A percentile compares a stretch with the other conserved stretches of the same genome.
These are phyloP conservation scores for Lipomyces kockii DNA, from an alignment of 805 yeast species.

Conservation along the genomic window DNA sequence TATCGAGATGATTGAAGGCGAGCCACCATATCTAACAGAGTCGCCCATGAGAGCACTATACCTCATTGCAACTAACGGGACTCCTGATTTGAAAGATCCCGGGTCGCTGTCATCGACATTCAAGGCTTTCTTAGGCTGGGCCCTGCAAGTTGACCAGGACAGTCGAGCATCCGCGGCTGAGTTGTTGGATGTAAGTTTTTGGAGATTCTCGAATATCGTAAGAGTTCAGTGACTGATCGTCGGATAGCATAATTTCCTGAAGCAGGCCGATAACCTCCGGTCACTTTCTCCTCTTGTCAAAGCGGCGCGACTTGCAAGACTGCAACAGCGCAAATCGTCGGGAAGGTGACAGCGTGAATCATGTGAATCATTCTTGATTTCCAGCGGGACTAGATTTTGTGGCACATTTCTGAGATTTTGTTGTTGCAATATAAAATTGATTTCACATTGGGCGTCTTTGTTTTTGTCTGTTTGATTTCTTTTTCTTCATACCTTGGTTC, in stretches of 20 bases:
- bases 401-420: neutral
- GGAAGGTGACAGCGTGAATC: neutral
- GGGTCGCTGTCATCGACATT: conserved; percentile 71
- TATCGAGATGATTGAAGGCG: conserved; percentile 98
- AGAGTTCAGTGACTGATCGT: neutral
- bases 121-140: conserved; percentile 71
- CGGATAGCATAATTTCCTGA: conserved; percentile 36
- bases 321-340: conserved; percentile 26
- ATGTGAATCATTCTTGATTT: neutral
- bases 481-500: neutral
- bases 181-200: conserved; percentile 63
- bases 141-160: conserved; percentile 82
- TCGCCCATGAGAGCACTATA: conserved; percentile 93
- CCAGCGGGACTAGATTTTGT: neutral
- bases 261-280: conserved; percentile 34
- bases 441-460: neutral
- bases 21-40: conserved; percentile 96
- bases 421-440: neutral
- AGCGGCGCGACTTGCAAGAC: conserved; percentile 37
- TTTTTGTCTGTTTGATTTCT: neutral
- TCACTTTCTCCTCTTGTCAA: conserved; percentile 40
- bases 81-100: conserved; percentile 90
- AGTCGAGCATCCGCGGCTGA: conserved; percentile 79
- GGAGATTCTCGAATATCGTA: neutral
- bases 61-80: conserved; percentile 94